These are phyloP conservation scores for Oryza coarctata DNA, from an alignment of 176 grass and related monocot species.

Conservation along the genomic window DNA sequence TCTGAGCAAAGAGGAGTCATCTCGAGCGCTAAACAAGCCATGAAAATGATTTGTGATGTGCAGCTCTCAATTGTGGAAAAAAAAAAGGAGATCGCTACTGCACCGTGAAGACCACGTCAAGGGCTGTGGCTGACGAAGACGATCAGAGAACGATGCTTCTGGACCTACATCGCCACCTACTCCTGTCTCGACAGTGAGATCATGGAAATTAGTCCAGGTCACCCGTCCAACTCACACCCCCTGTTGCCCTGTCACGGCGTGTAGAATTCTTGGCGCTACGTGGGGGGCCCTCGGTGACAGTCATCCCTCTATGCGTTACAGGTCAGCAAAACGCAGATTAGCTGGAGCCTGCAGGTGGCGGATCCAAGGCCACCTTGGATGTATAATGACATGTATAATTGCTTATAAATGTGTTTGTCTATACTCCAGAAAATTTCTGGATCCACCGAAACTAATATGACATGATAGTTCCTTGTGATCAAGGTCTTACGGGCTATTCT, in stretches of 20 bases:
- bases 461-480: too few relatives aligned
- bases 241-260: not conserved
- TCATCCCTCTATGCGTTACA: not conserved
- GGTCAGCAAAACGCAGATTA: too few relatives aligned
- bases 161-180: not conserved
- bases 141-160: not conserved
- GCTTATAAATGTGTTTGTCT: too few relatives aligned
- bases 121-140: not conserved
- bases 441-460: too few relatives aligned
- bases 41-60: not conserved
- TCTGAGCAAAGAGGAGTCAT: not conserved
- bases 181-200: not conserved
- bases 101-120: not conserved
- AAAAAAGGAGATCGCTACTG: not conserved
- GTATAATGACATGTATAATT: too few relatives aligned
- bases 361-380: too few relatives aligned
- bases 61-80: not conserved
- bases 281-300: not conserved
- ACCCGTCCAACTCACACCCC: not conserved
- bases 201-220: not conserved
- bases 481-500: too few relatives aligned
- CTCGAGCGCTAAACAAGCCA: not conserved
- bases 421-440: too few relatives aligned
- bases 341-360: too few relatives aligned
- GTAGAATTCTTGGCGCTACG: constrained; percentile 1